Conservation (phyloP, 2,329 filamentous ascomycete genomes). For the Epicoccum nigrum region DNA sequence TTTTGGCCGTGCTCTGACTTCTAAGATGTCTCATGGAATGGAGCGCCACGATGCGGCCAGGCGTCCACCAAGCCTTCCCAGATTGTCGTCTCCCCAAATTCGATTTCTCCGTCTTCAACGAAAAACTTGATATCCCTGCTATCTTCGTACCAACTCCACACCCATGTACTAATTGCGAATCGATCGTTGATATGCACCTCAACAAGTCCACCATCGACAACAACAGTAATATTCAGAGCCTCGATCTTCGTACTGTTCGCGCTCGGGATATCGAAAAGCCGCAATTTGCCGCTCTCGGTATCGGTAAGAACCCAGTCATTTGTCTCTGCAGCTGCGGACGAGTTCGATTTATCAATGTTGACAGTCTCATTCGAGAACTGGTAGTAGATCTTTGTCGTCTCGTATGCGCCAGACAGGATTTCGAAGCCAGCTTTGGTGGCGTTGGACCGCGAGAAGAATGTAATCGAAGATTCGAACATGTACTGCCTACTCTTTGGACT, state of each 20-base stretch:
- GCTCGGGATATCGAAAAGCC: slow-evolving; percentile 50
- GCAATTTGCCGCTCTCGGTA: slow-evolving; percentile 48
- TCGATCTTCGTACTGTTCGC: slow-evolving; percentile 41
- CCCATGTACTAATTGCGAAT: slow-evolving; percentile 53
- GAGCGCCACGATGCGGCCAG: not conserved
- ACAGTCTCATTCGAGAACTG: slow-evolving; percentile 54
- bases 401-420: slow-evolving; percentile 50
- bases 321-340: slow-evolving; percentile 50
- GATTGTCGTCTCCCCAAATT: slow-evolving; percentile 33
- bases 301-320: slow-evolving; percentile 49
- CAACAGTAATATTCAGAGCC: slow-evolving; percentile 49
- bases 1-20: too few species aligned
- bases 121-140: slow-evolving; percentile 29
- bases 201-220: slow-evolving; percentile 46
- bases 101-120: slow-evolving; percentile 19
- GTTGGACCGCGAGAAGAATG: slow-evolving; percentile 47
- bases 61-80: slow-evolving; percentile 29
- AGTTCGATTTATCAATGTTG: slow-evolving; percentile 50
- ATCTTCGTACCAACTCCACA: slow-evolving; percentile 43
- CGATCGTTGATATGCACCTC: slow-evolving; percentile 53
- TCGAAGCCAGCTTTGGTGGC: slow-evolving; percentile 51
- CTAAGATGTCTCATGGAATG: too few species aligned
- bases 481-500: slow-evolving; percentile 49
- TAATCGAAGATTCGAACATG: slow-evolving; percentile 47
- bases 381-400: slow-evolving; percentile 54